Conservation (phyloP, 2,329 filamentous ascomycete species). For the Rugonectria rugulosa region DNA sequence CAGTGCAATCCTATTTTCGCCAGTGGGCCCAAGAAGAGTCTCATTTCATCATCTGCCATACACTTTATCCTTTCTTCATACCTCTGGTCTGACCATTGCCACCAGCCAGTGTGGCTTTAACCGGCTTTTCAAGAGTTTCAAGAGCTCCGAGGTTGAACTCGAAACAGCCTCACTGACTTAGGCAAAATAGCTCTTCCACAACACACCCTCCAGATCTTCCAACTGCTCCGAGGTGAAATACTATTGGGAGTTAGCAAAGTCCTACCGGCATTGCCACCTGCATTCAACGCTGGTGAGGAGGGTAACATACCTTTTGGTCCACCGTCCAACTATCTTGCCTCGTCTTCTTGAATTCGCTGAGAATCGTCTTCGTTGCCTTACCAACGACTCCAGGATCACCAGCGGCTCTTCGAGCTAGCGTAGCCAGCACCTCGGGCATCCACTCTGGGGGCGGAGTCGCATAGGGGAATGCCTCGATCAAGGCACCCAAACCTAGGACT, state of each 20-base stretch:
- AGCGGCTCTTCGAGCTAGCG: slow-evolving; percentile 83
- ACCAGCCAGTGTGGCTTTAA: background rate
- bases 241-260: slow-evolving; percentile 50
- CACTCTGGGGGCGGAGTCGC: slow-evolving; percentile 89
- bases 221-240: slow-evolving; percentile 91
- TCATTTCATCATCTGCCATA: slow-evolving; percentile 4
- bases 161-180: slow-evolving; percentile 49
- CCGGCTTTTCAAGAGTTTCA: background rate
- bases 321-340: slow-evolving; percentile 98
- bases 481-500: slow-evolving; percentile 86
- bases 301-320: slow-evolving; percentile 84
- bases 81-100: background rate
- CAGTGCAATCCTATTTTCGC: slow-evolving; percentile 13
- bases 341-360: slow-evolving; percentile 99
- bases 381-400: slow-evolving; percentile 91
- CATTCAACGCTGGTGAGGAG: background rate
- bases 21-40: slow-evolving; percentile 3
- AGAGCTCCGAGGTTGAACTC: slow-evolving; percentile 23
- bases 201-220: slow-evolving; percentile 92
- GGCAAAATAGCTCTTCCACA: slow-evolving; percentile 99
- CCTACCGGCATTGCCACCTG: background rate
- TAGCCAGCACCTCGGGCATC: slow-evolving; percentile 92
- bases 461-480: slow-evolving; percentile 97
- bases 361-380: slow-evolving; percentile 91
- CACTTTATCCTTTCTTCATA: background rate